A percentile compares a stretch with the other conserved stretches of the same genome.
Conservation (phyloP, 768 basidiomycete genomes). For the Tulasnella sp. region DNA sequence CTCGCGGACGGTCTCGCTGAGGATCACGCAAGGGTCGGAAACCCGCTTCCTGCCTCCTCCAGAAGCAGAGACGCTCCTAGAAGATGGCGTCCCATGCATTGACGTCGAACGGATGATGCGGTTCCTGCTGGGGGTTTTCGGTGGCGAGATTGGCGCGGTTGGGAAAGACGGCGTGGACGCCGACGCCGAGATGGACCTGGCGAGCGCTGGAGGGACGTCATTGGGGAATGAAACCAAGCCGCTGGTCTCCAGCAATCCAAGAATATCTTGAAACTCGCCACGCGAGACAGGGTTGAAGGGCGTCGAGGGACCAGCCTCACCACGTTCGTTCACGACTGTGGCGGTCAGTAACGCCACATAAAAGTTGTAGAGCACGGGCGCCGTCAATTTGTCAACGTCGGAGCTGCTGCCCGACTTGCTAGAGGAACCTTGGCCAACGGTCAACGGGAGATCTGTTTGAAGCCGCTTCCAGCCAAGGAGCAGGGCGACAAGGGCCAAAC, state of each 20-base stretch:
- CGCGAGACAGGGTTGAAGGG: constrained; percentile 15
- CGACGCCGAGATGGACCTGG: background rate
- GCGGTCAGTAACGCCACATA: constrained; percentile 7
- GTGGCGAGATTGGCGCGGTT: background rate
- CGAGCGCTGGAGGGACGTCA: background rate
- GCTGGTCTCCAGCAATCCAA: constrained; percentile 15
- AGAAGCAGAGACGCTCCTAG: background rate
- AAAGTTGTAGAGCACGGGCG: constrained; percentile 1
- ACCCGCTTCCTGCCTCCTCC: background rate
- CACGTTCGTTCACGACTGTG: background rate
- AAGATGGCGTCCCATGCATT: background rate
- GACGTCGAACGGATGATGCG: constrained; percentile 1
- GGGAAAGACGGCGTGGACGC: background rate
- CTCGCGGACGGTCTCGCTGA: constrained; percentile 1
- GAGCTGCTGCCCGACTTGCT: background rate
- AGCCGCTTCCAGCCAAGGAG: constrained; percentile 12
- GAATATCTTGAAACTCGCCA: constrained; percentile 15
- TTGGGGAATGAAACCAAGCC: constrained; percentile 11
- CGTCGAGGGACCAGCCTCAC: background rate
- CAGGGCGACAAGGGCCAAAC: constrained; percentile 12
- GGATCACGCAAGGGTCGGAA: background rate
- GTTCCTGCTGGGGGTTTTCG: background rate
- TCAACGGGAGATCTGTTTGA: constrained; percentile 1
- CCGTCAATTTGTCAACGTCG: constrained; percentile 3
- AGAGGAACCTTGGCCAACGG: background rate